Evolutionary conservation across 2,329 filamentous ascomycete species (phyloP), one percentile per base, ranked within the genome.

Genomic region (Hymenoscyphus infarciens): DNA sequence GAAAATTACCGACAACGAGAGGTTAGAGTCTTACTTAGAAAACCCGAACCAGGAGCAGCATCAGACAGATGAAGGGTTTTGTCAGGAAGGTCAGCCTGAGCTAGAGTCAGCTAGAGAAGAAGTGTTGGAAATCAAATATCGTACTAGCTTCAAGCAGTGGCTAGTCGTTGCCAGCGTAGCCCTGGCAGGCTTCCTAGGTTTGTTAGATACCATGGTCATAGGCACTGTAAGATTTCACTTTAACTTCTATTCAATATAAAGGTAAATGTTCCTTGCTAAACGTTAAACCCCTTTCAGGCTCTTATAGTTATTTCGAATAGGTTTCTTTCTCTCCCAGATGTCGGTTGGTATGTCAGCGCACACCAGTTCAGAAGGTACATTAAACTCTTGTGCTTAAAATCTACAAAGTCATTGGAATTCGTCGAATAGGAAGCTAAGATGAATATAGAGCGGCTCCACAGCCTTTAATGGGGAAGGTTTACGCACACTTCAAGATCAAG

Each of bases 271-370:
- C 10, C 19, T 35, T 38, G 22, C 15, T 54, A 27, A 27, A 60
- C 31, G 13, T 57, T 10, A 57, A 10, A 10, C 10, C 16, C 53
- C 16, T 38, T 19, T 15, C 29, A 76, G 74, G 75, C 81, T 3
- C 76, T 81, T 57, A 80, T 81, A 0, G 72, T 73, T 55, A 83
- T 84, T 61, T 83, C 81, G 0, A 79, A 75, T 54, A 74, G 80
- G 19, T 81, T 82, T 70, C 77, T 82, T 61, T 79, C 80, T 13
- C 72, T 83, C 0, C 69, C 73, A 2, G 82, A 85, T 66, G 78
- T 85, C 15, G 82, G 82, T 45, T 85, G 83, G 83, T 84, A 85
- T 68, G 80, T 78, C 4, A 79, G 78, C 57, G 78, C 79, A 22
- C 82, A 82, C 67, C 77, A 78, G 42, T 74, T 83, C 29, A 5